phyloP scores from a whole-genome alignment of 176 grass and related monocot species.

The Bromus sterilis region DNA sequence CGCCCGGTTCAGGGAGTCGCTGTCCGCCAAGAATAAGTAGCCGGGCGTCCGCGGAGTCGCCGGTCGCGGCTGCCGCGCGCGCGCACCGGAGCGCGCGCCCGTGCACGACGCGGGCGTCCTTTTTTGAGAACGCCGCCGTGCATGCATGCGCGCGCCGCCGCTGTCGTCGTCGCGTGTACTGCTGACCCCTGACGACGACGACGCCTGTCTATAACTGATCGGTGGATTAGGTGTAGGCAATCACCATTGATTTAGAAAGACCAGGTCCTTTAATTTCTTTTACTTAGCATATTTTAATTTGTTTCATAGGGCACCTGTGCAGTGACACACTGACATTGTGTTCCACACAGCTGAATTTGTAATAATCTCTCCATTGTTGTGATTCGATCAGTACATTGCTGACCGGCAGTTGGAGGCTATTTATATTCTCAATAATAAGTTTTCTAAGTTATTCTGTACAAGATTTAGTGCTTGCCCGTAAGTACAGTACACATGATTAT shows the following conservation, averaged over 20 bases:
- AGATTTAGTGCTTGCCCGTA: not conserved
- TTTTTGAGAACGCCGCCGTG: slow-evolving; percentile 23
- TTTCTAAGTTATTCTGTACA: not conserved
- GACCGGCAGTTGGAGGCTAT: not conserved
- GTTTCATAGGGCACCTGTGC: not conserved
- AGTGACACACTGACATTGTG: slow-evolving; percentile 5
- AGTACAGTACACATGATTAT: not conserved
- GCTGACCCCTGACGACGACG: slow-evolving; percentile 15
- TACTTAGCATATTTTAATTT: not conserved
- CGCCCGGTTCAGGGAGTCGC: slow-evolving; percentile 35
- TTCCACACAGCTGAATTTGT: not conserved
- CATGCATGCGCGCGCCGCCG: not conserved
- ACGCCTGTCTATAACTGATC: slow-evolving; percentile 14
- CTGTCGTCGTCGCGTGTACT: slow-evolving; percentile 15
- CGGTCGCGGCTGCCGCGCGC: slow-evolving; percentile 4
- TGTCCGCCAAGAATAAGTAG: not conserved
- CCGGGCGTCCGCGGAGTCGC: not conserved
- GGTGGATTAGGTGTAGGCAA: slow-evolving; percentile 14
- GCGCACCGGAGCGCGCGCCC: not conserved
- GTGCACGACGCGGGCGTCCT: not conserved
- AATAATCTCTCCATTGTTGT: not conserved
- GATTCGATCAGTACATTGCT: not conserved
- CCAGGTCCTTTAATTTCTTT: not conserved
- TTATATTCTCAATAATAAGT: not conserved
- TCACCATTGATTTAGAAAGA: not conserved